Percentiles rank a stretch among this genome's conserved stretches.
These are phyloP conservation scores for Vigna trinervia DNA, from an alignment of 306 rosid genomes.

Conservation along the genomic window DNA sequence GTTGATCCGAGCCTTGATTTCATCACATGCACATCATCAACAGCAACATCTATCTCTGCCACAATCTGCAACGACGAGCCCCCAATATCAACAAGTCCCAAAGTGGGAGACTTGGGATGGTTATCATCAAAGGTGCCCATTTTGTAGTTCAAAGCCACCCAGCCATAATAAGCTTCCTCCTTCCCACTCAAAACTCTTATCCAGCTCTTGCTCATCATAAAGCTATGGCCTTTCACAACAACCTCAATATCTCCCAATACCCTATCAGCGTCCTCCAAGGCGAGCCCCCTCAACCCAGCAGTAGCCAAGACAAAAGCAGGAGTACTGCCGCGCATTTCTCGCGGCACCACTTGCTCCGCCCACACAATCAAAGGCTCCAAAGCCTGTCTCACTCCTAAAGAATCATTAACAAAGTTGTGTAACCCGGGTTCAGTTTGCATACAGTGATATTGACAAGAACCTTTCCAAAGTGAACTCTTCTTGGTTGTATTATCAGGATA, in stretches of 20 bases:
- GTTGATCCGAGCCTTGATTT: constrained; percentile 58
- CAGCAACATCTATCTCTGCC: constrained; percentile 32
- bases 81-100: constrained; percentile 87
- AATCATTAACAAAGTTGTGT: constrained; percentile 72
- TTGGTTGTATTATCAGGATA: constrained; percentile 64
- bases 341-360: constrained; percentile 69
- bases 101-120: constrained; percentile 52
- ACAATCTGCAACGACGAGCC: constrained; percentile 89
- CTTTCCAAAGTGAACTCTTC: constrained; percentile 52
- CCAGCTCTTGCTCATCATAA: constrained; percentile 65
- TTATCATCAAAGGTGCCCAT: constrained; percentile 58
- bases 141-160: constrained; percentile 86
- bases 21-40: constrained; percentile 51
- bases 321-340: constrained; percentile 52
- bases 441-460: constrained; percentile 74
- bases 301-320: constrained; percentile 81
- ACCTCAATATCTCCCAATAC: constrained; percentile 64
- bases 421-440: constrained; percentile 90
- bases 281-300: constrained; percentile 78
- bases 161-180: constrained; percentile 85
- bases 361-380: constrained; percentile 73
- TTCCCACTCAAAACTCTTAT: constrained; percentile 85
- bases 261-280: constrained; percentile 45
- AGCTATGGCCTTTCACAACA: constrained; percentile 57
- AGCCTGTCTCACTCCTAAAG: constrained; percentile 62